These are phyloP conservation scores for Tetradesmus obliquus DNA, from an alignment of 139 green algal species.

Conservation along the genomic window DNA sequence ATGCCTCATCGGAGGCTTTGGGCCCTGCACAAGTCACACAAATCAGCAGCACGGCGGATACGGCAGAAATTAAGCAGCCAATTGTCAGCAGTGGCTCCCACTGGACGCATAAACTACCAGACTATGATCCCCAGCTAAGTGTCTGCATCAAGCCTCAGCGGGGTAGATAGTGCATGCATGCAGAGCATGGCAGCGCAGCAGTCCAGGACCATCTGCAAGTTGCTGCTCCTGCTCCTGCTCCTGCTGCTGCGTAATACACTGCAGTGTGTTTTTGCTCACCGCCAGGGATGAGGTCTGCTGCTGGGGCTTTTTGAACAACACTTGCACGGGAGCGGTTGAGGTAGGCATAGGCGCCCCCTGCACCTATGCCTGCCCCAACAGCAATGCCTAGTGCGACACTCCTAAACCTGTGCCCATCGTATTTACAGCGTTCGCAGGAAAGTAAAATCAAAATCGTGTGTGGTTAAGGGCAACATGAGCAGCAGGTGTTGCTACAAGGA, in stretches of 20 bases:
- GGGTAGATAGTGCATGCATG: neutral
- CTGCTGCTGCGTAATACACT: neutral
- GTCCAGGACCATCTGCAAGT: neutral
- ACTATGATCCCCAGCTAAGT: neutral
- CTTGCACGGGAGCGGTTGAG: neutral
- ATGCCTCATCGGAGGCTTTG: conserved; percentile 30
- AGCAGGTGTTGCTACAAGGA: neutral
- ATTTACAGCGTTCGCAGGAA: neutral
- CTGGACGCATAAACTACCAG: no score
- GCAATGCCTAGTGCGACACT: conserved; percentile 30
- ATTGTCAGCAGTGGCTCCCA: neutral
- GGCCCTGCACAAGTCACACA: conserved; percentile 6
- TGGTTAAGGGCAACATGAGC: neutral
- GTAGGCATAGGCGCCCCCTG: conserved; percentile 40
- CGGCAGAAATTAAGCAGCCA: neutral
- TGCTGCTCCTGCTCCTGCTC: neutral
- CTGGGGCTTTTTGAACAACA: neutral
- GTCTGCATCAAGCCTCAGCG: neutral
- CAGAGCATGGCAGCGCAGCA: no score
- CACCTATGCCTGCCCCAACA: conserved; percentile 40
- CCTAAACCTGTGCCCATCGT: neutral
- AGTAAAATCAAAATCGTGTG: no score
- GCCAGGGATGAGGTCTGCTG: conserved; percentile 2
- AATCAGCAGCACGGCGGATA: neutral
- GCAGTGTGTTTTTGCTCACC: neutral